These are phyloP conservation scores for Groenewaldozyma auringiensis DNA, from an alignment of 1,139 yeast species.

Conservation along the genomic window DNA sequence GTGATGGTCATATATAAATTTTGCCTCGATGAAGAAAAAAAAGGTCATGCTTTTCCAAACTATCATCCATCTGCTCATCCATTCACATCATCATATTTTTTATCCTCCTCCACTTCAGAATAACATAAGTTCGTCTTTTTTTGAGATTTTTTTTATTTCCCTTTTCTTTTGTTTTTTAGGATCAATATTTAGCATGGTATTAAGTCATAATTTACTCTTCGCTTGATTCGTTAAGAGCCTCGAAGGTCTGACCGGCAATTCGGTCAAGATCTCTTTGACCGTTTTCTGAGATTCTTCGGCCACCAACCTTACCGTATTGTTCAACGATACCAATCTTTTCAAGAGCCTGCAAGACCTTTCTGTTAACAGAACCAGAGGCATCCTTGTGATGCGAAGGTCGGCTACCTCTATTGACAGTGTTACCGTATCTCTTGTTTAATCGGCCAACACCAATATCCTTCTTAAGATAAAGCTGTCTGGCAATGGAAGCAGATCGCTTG, in stretches of 20 bases:
- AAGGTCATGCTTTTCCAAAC: too few relatives aligned
- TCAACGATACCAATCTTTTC: constrained; percentile 98
- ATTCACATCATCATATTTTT: background rate
- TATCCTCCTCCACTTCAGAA: constrained; percentile 1
- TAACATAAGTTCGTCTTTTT: too few relatives aligned
- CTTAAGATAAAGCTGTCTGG: constrained; percentile 99
- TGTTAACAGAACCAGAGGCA: constrained; percentile 98
- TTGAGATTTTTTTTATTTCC: background rate
- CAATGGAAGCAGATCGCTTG: constrained; percentile 99
- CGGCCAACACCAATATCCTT: constrained; percentile 99
- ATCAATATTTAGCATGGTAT: too few relatives aligned
- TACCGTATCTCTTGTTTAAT: constrained; percentile 98
- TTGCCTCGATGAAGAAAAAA: too few relatives aligned
- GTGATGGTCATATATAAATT: too few relatives aligned
- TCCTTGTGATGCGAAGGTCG: constrained; percentile 98
- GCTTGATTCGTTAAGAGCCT: constrained; percentile 62
- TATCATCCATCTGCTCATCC: background rate
- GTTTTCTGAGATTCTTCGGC: constrained; percentile 98
- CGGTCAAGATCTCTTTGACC: constrained; percentile 99
- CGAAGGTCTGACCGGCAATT: constrained; percentile 98
- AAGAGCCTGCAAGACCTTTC: constrained; percentile 95
- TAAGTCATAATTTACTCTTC: constrained; percentile 30
- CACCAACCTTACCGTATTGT: constrained; percentile 87
- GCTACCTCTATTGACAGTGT: constrained; percentile 98
- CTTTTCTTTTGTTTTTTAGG: background rate